phyloP scores from a whole-genome alignment of 2,329 filamentous ascomycete species.

The Cladophialophora yegresii region DNA sequence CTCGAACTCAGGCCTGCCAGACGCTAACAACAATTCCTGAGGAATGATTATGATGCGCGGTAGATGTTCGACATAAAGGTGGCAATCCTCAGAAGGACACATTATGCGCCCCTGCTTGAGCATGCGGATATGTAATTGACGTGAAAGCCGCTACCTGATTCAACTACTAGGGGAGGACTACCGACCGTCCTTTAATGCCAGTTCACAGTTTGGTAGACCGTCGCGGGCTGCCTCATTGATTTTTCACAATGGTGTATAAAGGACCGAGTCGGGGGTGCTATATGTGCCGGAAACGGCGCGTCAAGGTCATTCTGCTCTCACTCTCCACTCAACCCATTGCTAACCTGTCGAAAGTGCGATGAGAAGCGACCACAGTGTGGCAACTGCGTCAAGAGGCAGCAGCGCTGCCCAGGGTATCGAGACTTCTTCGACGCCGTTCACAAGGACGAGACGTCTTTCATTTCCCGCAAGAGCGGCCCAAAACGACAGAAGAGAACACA shows the following conservation, averaged over 20 bases:
- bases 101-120: neutral
- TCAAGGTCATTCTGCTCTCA: constrained; percentile 20
- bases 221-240: neutral
- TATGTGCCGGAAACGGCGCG: constrained; percentile 26
- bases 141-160: neutral
- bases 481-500: constrained; percentile 10
- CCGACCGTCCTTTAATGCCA: neutral
- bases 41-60: neutral
- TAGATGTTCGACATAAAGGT: neutral
- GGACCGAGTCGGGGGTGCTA: constrained; percentile 30
- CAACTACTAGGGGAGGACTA: neutral
- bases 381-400: constrained; percentile 27
- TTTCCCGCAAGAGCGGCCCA: constrained; percentile 10
- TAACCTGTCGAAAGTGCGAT: constrained; percentile 25
- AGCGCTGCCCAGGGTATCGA: constrained; percentile 26
- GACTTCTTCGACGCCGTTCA: constrained; percentile 26
- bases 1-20: neutral
- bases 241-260: constrained; percentile 30
- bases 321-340: neutral
- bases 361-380: constrained; percentile 27
- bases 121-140: neutral
- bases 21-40: neutral
- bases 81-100: neutral
- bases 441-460: constrained; percentile 23
- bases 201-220: neutral